These are phyloP conservation scores for Phytophthora citrophthora DNA, from an alignment of 352 stramenopile species.

Conservation along the genomic window DNA sequence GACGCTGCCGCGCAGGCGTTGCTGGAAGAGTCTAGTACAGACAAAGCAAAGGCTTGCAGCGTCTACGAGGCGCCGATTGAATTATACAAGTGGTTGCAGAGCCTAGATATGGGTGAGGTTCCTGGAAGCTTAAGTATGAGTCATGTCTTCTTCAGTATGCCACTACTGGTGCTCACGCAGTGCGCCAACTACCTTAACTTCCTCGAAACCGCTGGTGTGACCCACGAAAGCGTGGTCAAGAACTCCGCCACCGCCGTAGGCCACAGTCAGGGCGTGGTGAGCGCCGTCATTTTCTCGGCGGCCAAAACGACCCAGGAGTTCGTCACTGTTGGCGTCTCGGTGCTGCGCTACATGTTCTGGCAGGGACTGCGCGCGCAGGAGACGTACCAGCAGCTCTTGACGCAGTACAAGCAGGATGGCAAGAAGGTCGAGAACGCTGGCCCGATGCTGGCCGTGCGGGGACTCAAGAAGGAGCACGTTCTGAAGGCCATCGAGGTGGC, in stretches of 20 bases:
- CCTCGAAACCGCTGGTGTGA: conserved; percentile 53
- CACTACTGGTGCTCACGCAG: conserved; percentile 79
- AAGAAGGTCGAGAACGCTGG: conserved; percentile 43
- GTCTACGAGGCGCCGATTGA: neutral
- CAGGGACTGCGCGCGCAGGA: conserved; percentile 81
- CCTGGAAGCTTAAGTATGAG: neutral
- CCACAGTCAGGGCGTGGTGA: conserved; percentile 85
- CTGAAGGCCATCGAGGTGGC: conserved; percentile 57
- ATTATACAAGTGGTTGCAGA: neutral
- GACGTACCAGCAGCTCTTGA: conserved; percentile 39
- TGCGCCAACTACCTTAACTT: conserved; percentile 81
- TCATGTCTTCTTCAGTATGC: conserved; percentile 77
- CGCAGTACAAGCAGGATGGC: conserved; percentile 37
- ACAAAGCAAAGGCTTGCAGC: neutral
- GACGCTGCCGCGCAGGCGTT: neutral
- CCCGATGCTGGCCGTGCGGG: conserved; percentile 78
- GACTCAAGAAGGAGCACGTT: conserved; percentile 62
- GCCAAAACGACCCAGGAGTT: conserved; percentile 65
- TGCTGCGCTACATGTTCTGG: conserved; percentile 85
- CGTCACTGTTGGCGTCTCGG: conserved; percentile 42
- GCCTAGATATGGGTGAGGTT: neutral
- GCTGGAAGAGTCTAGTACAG: neutral
- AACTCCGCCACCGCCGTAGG: conserved; percentile 54
- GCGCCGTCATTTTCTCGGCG: conserved; percentile 67
- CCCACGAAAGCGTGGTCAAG: conserved; percentile 65